phyloP scores from a whole-genome alignment of 2,329 filamentous ascomycete genomes.

The Penicillium decumbens region DNA sequence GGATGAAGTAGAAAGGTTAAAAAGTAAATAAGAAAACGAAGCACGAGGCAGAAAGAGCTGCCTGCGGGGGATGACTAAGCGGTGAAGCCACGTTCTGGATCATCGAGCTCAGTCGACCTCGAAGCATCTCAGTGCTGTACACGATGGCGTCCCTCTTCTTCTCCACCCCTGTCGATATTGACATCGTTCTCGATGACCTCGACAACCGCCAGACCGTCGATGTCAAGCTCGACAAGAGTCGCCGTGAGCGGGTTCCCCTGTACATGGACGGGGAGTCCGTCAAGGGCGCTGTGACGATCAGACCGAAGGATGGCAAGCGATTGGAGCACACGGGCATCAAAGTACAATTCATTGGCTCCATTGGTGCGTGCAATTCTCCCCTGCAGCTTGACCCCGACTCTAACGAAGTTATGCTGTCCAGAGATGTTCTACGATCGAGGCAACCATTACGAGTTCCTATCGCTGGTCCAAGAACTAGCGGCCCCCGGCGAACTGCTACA shows the following conservation, averaged over 20 bases:
- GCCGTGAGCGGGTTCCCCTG: slow-evolving; percentile 90
- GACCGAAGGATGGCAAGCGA: slow-evolving; percentile 96
- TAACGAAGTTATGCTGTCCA: slow-evolving; percentile 34
- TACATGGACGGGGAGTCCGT: slow-evolving; percentile 99
- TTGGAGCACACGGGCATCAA: slow-evolving; percentile 99
- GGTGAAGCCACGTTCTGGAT: slow-evolving; percentile 21
- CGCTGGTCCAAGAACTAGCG: slow-evolving; percentile 91
- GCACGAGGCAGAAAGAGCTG: not conserved
- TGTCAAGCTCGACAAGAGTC: slow-evolving; percentile 96
- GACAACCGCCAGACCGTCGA: slow-evolving; percentile 95
- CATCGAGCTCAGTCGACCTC: slow-evolving; percentile 15
- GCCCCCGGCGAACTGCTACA: slow-evolving; percentile 97
- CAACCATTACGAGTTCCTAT: slow-evolving; percentile 99
- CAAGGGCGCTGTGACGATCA: slow-evolving; percentile 88
- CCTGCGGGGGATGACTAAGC: slow-evolving; percentile 19
- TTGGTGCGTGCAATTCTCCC: slow-evolving; percentile 51
- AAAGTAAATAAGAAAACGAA: not conserved
- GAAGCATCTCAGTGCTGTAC: slow-evolving; percentile 11
- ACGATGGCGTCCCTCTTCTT: slow-evolving; percentile 98
- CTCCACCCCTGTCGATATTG: slow-evolving; percentile 96
- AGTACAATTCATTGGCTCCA: slow-evolving; percentile 98
- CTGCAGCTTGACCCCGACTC: not conserved
- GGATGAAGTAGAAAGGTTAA: not conserved
- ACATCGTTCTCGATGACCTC: slow-evolving; percentile 92
- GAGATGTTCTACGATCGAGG: slow-evolving; percentile 99